These are phyloP conservation scores for Phyllosticta citriasiana DNA, from an alignment of 2,329 filamentous ascomycete genomes.

Conservation along the genomic window DNA sequence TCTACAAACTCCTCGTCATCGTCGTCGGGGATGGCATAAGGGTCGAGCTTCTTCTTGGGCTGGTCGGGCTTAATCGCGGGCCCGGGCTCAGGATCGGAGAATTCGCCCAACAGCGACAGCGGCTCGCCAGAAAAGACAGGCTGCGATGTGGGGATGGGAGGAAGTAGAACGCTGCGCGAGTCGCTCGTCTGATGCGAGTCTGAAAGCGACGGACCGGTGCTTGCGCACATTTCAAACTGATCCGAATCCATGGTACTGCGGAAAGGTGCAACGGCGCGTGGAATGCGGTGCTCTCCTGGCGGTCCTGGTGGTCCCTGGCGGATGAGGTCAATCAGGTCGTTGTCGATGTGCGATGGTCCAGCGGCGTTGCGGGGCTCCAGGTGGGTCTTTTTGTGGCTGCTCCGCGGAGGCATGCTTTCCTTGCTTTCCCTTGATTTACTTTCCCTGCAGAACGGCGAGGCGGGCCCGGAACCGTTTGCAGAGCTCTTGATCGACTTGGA, in stretches of 20 bases:
- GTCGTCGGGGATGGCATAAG: slow-evolving; percentile 74
- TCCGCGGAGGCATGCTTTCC: not conserved
- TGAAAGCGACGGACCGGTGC: slow-evolving; percentile 20
- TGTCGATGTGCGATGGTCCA: slow-evolving; percentile 56
- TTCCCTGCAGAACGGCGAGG: not conserved
- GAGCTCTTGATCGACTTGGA: slow-evolving; percentile 1
- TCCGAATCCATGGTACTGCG: slow-evolving; percentile 79
- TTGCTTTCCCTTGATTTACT: not conserved
- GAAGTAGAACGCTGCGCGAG: slow-evolving; percentile 61
- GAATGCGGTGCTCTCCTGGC: slow-evolving; percentile 57
- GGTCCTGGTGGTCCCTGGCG: slow-evolving; percentile 65
- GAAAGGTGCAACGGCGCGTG: slow-evolving; percentile 76
- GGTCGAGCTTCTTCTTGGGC: slow-evolving; percentile 66
- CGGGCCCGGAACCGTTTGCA: slow-evolving; percentile 10
- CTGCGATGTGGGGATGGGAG: slow-evolving; percentile 22
- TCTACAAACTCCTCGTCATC: slow-evolving; percentile 29
- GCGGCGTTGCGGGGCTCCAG: slow-evolving; percentile 56
- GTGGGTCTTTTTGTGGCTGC: slow-evolving; percentile 14
- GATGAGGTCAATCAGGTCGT: slow-evolving; percentile 92
- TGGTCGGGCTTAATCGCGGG: slow-evolving; percentile 17
- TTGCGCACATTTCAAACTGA: slow-evolving; percentile 35
- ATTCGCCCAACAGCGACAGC: slow-evolving; percentile 18
- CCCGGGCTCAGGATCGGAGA: not conserved
- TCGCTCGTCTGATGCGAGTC: slow-evolving; percentile 44
- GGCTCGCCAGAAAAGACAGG: slow-evolving; percentile 28